Evolutionary conservation across 2,329 filamentous ascomycete genomes (phyloP), one percentile per base, ranked within the genome.

Genomic region (Clarireedia homoeocarpa): DNA sequence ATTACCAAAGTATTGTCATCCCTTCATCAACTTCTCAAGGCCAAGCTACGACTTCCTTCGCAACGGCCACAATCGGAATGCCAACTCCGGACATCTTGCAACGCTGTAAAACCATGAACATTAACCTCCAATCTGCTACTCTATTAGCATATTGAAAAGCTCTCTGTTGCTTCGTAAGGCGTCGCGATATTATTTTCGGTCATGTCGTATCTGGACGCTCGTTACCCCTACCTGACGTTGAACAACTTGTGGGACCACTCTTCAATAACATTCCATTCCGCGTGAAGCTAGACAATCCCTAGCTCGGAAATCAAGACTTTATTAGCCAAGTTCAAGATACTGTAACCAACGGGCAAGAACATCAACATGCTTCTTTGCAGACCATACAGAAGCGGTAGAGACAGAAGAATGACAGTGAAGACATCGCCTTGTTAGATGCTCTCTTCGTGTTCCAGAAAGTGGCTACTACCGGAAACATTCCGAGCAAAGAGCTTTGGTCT

Each of bases 121-220:
- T 52, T 2, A 45, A 52, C 20, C 17, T 52, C 23, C 50, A 52
- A 27, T 52, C 39, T 9, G 50, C 26, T 4, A 24, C 50, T 23
- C 50, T 52, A 2, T 38, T 52, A 14, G 50, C 39, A 15, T 52
- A 45, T 6, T 39, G 24, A n/a, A 52, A 52, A 30, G 40, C 26
- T 7, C 50, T 52, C 12, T 52, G 20, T 5, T 52, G 50, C 20
- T 45, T 45, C 4, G 50, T 52, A 14, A 52, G 44, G 14, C 50
- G 50, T 10, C 39, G 39, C 0, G 88, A 95, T 65, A 73, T 74
- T 10, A 60, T 63, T 1, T 70, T 73, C 57, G 72, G 72, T 1
- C 56, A 60, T n/a, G 67, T 71, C 1, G 49, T 75, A 0, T 68
- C 67, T 0, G 71, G 72, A 6, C 67, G 73, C 6, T 67, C 61